phyloP scores from a whole-genome alignment of 2,329 filamentous ascomycete genomes.

The Fusarium haematococcum region DNA sequence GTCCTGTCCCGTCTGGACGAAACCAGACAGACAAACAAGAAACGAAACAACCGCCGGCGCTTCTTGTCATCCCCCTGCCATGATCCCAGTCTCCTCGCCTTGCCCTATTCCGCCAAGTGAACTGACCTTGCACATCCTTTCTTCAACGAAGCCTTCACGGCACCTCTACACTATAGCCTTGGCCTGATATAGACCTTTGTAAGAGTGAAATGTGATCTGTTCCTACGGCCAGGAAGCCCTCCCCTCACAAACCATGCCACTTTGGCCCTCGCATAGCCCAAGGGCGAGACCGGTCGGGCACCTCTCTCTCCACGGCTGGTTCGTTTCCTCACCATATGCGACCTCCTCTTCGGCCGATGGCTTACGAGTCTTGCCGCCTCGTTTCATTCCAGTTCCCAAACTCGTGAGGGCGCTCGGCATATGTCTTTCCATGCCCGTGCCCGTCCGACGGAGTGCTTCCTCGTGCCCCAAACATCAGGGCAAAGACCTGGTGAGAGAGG shows the following conservation, averaged over 20 bases:
- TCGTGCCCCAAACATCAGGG: constrained; percentile 29
- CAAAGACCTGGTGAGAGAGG: constrained; percentile 14
- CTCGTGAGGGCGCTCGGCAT: constrained; percentile 16
- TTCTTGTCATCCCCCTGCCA: constrained; percentile 32
- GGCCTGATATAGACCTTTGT: constrained; percentile 15
- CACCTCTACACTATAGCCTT: constrained; percentile 11
- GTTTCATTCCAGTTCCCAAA: constrained; percentile 21
- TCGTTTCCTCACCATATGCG: constrained; percentile 27
- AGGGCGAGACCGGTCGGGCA: constrained; percentile 15
- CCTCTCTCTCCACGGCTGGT: constrained; percentile 23
- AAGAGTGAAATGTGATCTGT: constrained; percentile 40
- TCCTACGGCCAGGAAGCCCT: constrained; percentile 25
- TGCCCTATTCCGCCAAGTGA: constrained; percentile 11
- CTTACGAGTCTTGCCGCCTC: constrained; percentile 32
- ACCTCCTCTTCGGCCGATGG: constrained; percentile 29
- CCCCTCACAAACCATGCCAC: constrained; percentile 22
- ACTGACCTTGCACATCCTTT: constrained; percentile 3
- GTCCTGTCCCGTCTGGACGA: constrained; percentile 37
- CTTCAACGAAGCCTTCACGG: constrained; percentile 10
- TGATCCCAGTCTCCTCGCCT: constrained; percentile 30
- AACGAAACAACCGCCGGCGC: constrained; percentile 46
- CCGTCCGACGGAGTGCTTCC: constrained; percentile 23
- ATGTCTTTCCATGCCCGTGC: constrained; percentile 12
- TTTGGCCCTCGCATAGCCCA: constrained; percentile 16
- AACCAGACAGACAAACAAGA: constrained; percentile 40